These are phyloP conservation scores for Fusarium circinatum DNA, from an alignment of 2,329 filamentous ascomycete species.

Conservation along the genomic window DNA sequence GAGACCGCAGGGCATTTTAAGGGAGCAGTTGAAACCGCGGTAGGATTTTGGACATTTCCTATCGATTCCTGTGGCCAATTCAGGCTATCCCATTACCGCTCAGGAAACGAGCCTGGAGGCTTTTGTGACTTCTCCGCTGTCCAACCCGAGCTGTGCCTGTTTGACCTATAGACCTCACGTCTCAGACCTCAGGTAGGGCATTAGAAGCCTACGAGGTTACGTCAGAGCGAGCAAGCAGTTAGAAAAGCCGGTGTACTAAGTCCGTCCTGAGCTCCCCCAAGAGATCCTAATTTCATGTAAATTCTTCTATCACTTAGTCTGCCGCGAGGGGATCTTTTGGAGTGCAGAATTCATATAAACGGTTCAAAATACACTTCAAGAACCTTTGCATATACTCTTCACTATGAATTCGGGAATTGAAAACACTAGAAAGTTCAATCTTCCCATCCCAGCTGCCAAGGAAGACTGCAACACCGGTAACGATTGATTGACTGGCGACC, in stretches of 20 bases:
- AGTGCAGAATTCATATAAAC: neutral
- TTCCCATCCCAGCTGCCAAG: neutral
- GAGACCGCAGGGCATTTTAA: too few species aligned
- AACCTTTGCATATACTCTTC: neutral
- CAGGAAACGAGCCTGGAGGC: too few species aligned
- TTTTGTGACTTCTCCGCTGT: neutral
- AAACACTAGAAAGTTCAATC: neutral
- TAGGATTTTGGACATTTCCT: too few species aligned
- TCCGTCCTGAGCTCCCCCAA: neutral
- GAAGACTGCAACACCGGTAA: neutral
- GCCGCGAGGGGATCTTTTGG: too few species aligned
- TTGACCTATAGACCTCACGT: neutral
- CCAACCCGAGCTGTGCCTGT: neutral
- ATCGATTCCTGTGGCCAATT: too few species aligned
- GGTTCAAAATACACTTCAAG: neutral
- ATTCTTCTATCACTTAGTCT: neutral
- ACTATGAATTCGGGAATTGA: neutral
- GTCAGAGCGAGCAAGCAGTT: neutral
- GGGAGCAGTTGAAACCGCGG: too few species aligned
- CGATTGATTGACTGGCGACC: neutral
- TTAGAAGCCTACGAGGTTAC: neutral
- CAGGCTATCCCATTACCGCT: too few species aligned
- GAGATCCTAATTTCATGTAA: too few species aligned
- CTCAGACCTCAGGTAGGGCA: neutral
- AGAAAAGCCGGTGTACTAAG: too few species aligned